Percentiles rank a stretch among this genome's conserved stretches.
These are phyloP conservation scores for Cnidoscolus chayamansa DNA, from an alignment of 441 rosid species.

Conservation along the genomic window DNA sequence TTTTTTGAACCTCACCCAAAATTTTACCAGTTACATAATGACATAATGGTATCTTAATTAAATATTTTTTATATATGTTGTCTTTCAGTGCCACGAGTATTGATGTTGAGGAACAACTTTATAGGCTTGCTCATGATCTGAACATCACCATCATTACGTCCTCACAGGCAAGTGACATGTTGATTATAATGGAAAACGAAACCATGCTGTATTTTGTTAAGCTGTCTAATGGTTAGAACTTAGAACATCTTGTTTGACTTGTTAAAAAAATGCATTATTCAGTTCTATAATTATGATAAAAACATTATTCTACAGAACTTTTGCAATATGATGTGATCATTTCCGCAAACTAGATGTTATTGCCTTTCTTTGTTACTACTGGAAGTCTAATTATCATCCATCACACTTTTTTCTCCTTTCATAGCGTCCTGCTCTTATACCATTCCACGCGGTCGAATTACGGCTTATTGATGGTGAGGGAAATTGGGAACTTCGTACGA, in stretches of 20 bases:
- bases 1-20: not conserved
- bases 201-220: too few relatives aligned
- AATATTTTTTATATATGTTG: not conserved
- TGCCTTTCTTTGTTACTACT: too few relatives aligned
- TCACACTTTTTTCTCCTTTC: not conserved
- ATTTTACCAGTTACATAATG: not conserved
- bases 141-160: constrained; percentile 94
- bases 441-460: constrained; percentile 78
- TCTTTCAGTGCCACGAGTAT: constrained; percentile 85
- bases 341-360: not conserved
- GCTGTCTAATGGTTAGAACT: not conserved
- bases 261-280: not conserved
- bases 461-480: constrained; percentile 98
- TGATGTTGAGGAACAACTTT: constrained; percentile 98
- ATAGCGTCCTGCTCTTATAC: constrained; percentile 97
- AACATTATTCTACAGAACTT: not conserved
- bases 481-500: constrained; percentile 83
- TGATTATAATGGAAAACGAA: not conserved
- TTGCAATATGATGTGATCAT: not conserved
- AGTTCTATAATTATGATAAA: not conserved
- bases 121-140: constrained; percentile 77
- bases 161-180: constrained; percentile 64
- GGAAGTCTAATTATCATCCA: too few relatives aligned
- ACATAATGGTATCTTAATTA: not conserved
- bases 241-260: not conserved